Base-by-base conservation (phyloP, 192 early-diverging fungal genomes). In the Podila minutissima region DNA sequence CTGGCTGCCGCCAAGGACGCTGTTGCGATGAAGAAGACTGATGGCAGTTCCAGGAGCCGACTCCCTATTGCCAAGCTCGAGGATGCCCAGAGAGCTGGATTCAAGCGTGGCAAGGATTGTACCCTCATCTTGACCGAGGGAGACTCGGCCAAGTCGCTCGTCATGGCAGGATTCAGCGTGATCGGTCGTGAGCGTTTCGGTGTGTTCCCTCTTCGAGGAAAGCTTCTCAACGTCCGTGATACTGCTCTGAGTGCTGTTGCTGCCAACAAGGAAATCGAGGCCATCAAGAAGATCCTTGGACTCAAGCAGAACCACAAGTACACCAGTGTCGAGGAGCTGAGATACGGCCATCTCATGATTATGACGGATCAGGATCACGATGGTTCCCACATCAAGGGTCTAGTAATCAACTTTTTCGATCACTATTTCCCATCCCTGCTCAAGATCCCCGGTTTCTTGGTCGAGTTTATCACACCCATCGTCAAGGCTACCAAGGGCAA, bases 351-450 rank as follows among this genome's bases (percentile, higher is more conserved):
- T 62, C 86, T 99, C 15, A 97, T 99, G 92, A 97, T 98, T 64
- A 99, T 99, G 98, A 94, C 97, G 5, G 98, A 99, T 92, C 98
- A 97, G 90, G 96, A 97, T 89, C 92, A 96, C 64, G 96, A 98
- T 72, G 97, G 96, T 31, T 96, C 94, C 26, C 97, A 97, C 70
- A 98, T 98, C 86, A 99, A 99, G 83, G 97, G 97, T 24, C 88
- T 99, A 8, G 89, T 99, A 24, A 93, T 99, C 83, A 99, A 99
- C 83, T 93, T 98, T 66, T 87, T 99, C 37, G 97, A 98, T 84
- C 92, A 95, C 59, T 93, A 95, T 84, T 99, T 93, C 81, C 98
- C 98, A 11, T 93, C 91, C 3, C 85, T 99, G 51, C 84, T 99
- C 67, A 91, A 95, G 74, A 89, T 97, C 35, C 92, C 95, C 11